phyloP scores from a whole-genome alignment of 2,329 filamentous ascomycete species.

The Phyllosticta citribraziliensis region DNA sequence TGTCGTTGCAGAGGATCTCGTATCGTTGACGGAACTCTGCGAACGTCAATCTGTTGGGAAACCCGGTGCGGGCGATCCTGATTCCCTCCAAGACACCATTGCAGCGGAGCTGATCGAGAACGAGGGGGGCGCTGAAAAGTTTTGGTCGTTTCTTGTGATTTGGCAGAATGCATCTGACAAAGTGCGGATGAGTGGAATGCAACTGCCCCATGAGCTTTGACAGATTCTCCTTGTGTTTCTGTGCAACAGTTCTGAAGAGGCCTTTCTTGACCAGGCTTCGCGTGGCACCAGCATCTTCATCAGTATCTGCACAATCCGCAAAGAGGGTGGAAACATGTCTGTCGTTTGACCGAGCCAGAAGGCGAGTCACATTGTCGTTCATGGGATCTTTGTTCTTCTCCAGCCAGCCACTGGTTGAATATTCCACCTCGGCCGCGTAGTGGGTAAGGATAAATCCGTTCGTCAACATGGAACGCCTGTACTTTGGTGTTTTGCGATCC shows the following conservation, averaged over 20 bases:
- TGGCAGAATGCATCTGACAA: conserved; percentile 92
- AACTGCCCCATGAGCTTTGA: conserved; percentile 91
- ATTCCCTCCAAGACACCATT: conserved; percentile 99
- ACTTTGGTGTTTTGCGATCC: conserved; percentile 94
- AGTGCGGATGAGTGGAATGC: conserved; percentile 94
- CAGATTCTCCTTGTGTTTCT: conserved; percentile 96
- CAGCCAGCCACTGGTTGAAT: conserved; percentile 87
- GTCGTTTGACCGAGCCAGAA: conserved; percentile 74
- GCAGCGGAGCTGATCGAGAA: conserved; percentile 92
- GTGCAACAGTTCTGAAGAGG: conserved; percentile 90
- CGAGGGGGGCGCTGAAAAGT: conserved; percentile 81
- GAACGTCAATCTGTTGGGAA: conserved; percentile 87
- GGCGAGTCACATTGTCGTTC: conserved; percentile 89
- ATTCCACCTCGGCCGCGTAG: conserved; percentile 96
- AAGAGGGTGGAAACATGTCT: conserved; percentile 79
- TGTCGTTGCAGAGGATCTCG: conserved; percentile 77
- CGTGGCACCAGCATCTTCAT: conserved; percentile 60
- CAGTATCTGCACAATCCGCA: conserved; percentile 72
- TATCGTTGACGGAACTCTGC: conserved; percentile 92
- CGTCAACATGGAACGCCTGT: conserved; percentile 74
- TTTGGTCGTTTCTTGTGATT: conserved; percentile 98
- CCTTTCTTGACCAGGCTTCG: conserved; percentile 89
- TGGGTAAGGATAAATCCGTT: conserved; percentile 95
- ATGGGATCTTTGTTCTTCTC: conserved; percentile 99
- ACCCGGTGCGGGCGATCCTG: conserved; percentile 90